Base-by-base conservation (phyloP, 2,329 filamentous ascomycete genomes). In the Exserohilum turcica region DNA sequence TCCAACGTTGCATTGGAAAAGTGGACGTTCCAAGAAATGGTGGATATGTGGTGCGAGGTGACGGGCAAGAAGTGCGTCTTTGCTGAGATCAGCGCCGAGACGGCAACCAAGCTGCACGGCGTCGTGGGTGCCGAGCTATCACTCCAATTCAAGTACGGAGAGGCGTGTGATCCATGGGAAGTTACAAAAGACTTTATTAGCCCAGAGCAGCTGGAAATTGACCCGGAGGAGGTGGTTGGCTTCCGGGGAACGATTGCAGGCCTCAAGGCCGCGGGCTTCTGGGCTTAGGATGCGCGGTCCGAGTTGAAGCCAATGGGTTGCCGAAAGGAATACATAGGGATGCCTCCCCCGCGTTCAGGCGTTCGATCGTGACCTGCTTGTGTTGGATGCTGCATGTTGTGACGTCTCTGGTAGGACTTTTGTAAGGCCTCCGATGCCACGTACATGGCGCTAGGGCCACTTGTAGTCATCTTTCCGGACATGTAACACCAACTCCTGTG, bases 51-150 rank as follows among this genome's bases (percentile, higher is more conserved):
- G 66, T 63, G 61, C 3, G 60, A 68, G 39, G 51, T 71, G 10
- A 68, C 65, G 1, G 66, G 68, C 7, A 70, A 68, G 47, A 59
- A 64, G 24, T 60, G 60, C 13, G 55, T 71, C 3, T 64, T 66
- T 39, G 48, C 62, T 5, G 56, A 68, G 35, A 57, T 61, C 15
- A 59, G 64, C 47, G 21, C 46, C 9, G 49, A 52, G n/a, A 39
- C 36, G 2, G 49, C 31, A 1, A 55, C 57, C 7, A 53, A 60
- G 39, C 48, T 70, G 2, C 66, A 59, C 54, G 67, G 68, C 6
- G 19, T 52, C 0, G 47, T 56, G 16, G 67, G 66, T 1, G 59
- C 58, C 12, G 68, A 71, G 42, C n/a, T 70, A 6, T 62, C 52
- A 5, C 15, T 59, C 21, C 68, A 68, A 46, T 60, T 68, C 40